These are phyloP conservation scores for Teratosphaeria epicoccoides DNA, from an alignment of 2,329 filamentous ascomycete genomes.

Conservation along the genomic window DNA sequence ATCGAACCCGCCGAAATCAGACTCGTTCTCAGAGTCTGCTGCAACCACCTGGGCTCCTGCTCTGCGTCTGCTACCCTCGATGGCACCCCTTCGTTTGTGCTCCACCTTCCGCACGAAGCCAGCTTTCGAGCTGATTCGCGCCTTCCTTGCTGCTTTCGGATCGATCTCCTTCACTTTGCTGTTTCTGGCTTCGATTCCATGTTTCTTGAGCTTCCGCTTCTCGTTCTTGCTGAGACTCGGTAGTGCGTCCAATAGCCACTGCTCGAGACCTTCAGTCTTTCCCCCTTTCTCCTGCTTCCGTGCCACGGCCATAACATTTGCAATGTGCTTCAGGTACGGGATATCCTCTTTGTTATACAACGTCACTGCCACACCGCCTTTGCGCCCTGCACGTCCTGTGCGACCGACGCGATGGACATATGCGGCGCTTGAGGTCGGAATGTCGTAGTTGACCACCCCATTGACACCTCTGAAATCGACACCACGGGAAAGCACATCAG, in stretches of 20 bases:
- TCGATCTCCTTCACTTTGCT: conserved; percentile 30
- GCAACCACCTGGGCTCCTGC: conserved; percentile 15
- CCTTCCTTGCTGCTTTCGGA: conserved; percentile 37
- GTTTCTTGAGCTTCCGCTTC: conserved; percentile 68
- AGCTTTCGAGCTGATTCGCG: conserved; percentile 73
- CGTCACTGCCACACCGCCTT: conserved; percentile 82
- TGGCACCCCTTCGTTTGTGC: conserved; percentile 45
- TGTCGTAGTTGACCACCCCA: conserved; percentile 94
- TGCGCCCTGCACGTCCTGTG: conserved; percentile 76
- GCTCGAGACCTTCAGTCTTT: conserved; percentile 49
- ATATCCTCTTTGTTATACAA: conserved; percentile 95
- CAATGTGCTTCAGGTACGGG: conserved; percentile 77
- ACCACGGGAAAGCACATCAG: conserved; percentile 81
- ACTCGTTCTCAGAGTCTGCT: conserved; percentile 15
- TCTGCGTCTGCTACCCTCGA: conserved; percentile 27
- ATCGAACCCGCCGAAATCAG: conserved; percentile 35
- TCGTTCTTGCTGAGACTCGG: conserved; percentile 73
- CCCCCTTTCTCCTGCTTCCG: conserved; percentile 51
- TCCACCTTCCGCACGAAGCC: conserved; percentile 61
- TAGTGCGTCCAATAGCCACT: conserved; percentile 80
- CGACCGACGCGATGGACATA: conserved; percentile 92
- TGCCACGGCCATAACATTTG: conserved; percentile 78
- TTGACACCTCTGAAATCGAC: conserved; percentile 94
- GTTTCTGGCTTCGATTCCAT: conserved; percentile 64
- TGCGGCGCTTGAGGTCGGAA: conserved; percentile 76